A percentile compares a stretch with the other conserved stretches of the same genome.
phyloP scores from a whole-genome alignment of 73 alveolate species.

The Urostyla sp. region DNA sequence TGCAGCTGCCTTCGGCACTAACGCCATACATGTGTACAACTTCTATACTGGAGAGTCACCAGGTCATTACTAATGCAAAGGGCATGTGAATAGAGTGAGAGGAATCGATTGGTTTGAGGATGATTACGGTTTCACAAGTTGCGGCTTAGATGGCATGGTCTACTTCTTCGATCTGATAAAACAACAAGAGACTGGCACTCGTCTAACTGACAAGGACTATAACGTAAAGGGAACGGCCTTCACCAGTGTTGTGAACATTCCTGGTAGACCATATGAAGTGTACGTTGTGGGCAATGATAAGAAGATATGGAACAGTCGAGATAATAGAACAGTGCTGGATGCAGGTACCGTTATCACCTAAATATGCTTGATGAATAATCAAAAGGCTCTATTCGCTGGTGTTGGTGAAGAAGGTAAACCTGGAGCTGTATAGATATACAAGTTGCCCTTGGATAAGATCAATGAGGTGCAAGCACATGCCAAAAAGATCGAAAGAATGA shows the following conservation, averaged over 20 bases:
- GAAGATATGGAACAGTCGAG: slow-evolving; percentile 45
- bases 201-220: slow-evolving; percentile 56
- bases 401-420: slow-evolving; percentile 73
- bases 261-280: slow-evolving; percentile 58
- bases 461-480: slow-evolving; percentile 78
- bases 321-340: slow-evolving; percentile 56
- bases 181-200: slow-evolving; percentile 65
- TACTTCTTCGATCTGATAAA: slow-evolving; percentile 77
- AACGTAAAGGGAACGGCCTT: slow-evolving; percentile 40
- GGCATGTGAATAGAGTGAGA: slow-evolving; percentile 75
- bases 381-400: slow-evolving; percentile 77
- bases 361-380: slow-evolving; percentile 72
- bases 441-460: slow-evolving; percentile 69
- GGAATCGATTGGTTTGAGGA: slow-evolving; percentile 91
- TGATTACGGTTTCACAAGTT: slow-evolving; percentile 89
- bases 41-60: slow-evolving; percentile 92
- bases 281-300: slow-evolving; percentile 64
- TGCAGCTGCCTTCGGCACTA: slow-evolving; percentile 86
- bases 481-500: slow-evolving; percentile 78
- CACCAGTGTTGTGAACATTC: slow-evolving; percentile 56
- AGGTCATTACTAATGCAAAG: slow-evolving; percentile 68
- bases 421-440: slow-evolving; percentile 76
- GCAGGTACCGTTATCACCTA: slow-evolving; percentile 68
- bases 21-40: slow-evolving; percentile 86
- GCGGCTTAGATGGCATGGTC: slow-evolving; percentile 91